Base-by-base conservation (phyloP, 441 rosid species). In the Pelargonium citronellum region DNA sequence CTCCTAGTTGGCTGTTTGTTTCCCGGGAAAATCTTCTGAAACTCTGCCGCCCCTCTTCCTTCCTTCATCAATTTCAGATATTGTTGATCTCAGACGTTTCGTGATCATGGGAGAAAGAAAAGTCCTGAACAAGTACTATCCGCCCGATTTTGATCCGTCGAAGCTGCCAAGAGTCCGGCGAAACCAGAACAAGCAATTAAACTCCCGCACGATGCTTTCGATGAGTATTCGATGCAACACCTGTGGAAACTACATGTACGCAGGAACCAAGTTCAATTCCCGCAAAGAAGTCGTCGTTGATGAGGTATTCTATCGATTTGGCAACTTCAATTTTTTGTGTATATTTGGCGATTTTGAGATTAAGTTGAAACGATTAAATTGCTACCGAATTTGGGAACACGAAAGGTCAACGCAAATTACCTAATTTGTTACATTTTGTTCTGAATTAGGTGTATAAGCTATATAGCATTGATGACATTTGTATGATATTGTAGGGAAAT, bases 81-180 rank as follows among this genome's bases (percentile, higher is more conserved):
- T 22, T 22, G 24, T 22, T 22, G 24, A 1, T 22, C 24, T 0
- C 24, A 22, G 24, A 22, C 24, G 24, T 22, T 22, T 22, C 1
- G 24, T 22, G 24, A 9, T 1, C 2, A 93, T 91, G 98, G 97
- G 98, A 86, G 97, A 91, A 47, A 77, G 97, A 19, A 93, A 93
- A 77, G 98, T 88, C n/a, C 74, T 89, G 12, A 93, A 91, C 71
- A 89, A 91, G 77, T 89, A 89, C 64, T 93, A 91, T 49, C 97
- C 97, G 6, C 97, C 97, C 68, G 97, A 91, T 67, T 91, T 93
- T 69, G 91, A 93, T 53, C 98, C 96, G 10, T 64, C 91, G 58
- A 91, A 88, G 86, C 83, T 93, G 43, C 92, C 91, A 0, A 80
- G 96, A 80, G 79, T 73, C 57, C 79, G 88, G 67, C 79, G 93